Percentiles rank a stretch among this genome's conserved stretches.
phyloP scores from a whole-genome alignment of 305 asterid genomes.

The Solanum hybrid region DNA sequence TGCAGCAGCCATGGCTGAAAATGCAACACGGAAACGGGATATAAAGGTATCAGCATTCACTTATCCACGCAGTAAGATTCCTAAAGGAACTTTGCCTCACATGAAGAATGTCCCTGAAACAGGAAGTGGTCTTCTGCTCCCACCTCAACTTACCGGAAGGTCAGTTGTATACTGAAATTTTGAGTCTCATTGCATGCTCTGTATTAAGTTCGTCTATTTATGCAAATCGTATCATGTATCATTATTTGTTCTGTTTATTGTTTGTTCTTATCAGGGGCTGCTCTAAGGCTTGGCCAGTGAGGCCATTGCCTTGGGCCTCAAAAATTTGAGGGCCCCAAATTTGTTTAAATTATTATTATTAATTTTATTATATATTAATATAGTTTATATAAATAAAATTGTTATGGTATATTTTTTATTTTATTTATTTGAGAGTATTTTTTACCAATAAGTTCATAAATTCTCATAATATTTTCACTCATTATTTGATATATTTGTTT shows the following conservation, averaged over 20 bases:
- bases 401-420: too few species aligned
- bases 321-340: too few species aligned
- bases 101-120: slow-evolving; percentile 61
- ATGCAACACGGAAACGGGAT: slow-evolving; percentile 65
- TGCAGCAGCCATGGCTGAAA: slow-evolving; percentile 81
- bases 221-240: neutral
- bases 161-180: slow-evolving; percentile 11
- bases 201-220: neutral
- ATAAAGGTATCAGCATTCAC: slow-evolving; percentile 25
- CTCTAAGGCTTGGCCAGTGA: too few species aligned
- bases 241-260: neutral
- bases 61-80: slow-evolving; percentile 57
- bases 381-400: too few species aligned
- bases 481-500: too few species aligned
- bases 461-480: too few species aligned
- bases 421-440: too few species aligned
- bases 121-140: slow-evolving; percentile 50
- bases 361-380: too few species aligned
- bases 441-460: too few species aligned
- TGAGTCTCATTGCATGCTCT: neutral
- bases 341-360: too few species aligned
- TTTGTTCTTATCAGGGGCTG: neutral
- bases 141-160: slow-evolving; percentile 93
- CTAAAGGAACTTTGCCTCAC: slow-evolving; percentile 56
- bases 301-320: too few species aligned